phyloP scores from a whole-genome alignment of 2,329 filamentous ascomycete species.

The Sporothrix brunneoviolacea region DNA sequence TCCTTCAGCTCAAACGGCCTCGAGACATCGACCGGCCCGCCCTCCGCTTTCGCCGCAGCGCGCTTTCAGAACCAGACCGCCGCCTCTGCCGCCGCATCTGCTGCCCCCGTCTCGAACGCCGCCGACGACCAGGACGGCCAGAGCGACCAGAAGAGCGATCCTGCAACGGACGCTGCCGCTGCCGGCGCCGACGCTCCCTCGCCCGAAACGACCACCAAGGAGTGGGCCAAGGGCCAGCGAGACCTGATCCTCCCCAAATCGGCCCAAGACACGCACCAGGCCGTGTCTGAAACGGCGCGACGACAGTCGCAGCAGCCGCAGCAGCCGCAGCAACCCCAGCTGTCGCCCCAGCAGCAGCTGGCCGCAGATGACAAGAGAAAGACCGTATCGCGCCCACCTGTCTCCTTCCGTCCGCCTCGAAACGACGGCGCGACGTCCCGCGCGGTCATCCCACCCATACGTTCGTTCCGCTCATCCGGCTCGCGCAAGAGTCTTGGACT shows the following conservation, averaged over 20 bases:
- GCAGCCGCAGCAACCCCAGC: not conserved
- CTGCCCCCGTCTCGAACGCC: not conserved
- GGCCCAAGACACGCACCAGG: constrained; percentile 23
- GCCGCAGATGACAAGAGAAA: constrained; percentile 43
- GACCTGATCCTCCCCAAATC: constrained; percentile 42
- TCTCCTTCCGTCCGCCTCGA: constrained; percentile 42
- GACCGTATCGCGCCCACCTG: constrained; percentile 38
- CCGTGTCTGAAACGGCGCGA: constrained; percentile 5
- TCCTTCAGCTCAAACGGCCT: constrained; percentile 32
- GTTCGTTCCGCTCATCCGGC: constrained; percentile 49
- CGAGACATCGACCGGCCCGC: constrained; percentile 24
- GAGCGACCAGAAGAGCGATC: constrained; percentile 11
- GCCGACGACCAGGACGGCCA: too few species aligned
- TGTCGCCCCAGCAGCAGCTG: constrained; percentile 20
- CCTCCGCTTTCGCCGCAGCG: constrained; percentile 28
- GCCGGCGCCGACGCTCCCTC: constrained; percentile 16
- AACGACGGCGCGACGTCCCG: constrained; percentile 25
- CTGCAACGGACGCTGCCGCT: not conserved
- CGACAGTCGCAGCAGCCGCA: not conserved
- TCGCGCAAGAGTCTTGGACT: constrained; percentile 48
- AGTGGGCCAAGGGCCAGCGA: constrained; percentile 37
- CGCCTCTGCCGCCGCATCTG: constrained; percentile 16
- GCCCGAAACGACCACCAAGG: constrained; percentile 27
- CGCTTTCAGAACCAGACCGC: constrained; percentile 22
- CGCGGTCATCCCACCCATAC: constrained; percentile 44